phyloP scores from a whole-genome alignment of 2,329 filamentous ascomycete species.

The Colletotrichum lentis region DNA sequence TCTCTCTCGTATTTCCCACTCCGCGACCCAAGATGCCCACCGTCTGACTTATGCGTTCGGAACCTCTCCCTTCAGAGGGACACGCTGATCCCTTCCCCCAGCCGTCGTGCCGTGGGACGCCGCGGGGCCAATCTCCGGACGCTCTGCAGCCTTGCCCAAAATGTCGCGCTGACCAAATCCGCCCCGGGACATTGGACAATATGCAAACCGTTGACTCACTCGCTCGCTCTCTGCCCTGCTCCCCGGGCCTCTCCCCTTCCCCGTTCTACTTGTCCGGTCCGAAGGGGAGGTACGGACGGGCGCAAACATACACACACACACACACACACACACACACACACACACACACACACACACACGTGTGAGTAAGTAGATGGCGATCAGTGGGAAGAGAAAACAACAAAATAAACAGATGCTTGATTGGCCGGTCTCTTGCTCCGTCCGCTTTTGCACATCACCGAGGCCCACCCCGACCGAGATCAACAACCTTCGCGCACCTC shows the following conservation, averaged over 20 bases:
- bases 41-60: too few relatives aligned
- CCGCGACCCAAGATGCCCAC: neutral
- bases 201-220: neutral
- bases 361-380: neutral
- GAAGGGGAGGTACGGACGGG: too few relatives aligned
- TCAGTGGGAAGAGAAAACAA: neutral
- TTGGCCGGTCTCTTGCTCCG: too few relatives aligned
- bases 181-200: neutral
- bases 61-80: neutral
- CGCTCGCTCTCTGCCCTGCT: too few relatives aligned
- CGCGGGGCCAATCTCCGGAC: neutral
- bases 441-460: neutral
- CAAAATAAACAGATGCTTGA: neutral
- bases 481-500: neutral
- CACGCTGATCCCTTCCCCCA: constrained; percentile 3
- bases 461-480: constrained; percentile 8
- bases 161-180: neutral
- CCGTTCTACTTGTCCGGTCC: neutral
- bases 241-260: neutral
- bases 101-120: neutral
- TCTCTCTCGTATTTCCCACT: neutral
- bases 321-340: too few relatives aligned
- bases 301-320: too few relatives aligned
- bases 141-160: neutral
- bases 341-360: neutral